Evolutionary conservation across 164 flowering plant genomes (phyloP), one percentile per base, ranked within the genome.

Genomic region (Chloranthus sessilifolius): DNA sequence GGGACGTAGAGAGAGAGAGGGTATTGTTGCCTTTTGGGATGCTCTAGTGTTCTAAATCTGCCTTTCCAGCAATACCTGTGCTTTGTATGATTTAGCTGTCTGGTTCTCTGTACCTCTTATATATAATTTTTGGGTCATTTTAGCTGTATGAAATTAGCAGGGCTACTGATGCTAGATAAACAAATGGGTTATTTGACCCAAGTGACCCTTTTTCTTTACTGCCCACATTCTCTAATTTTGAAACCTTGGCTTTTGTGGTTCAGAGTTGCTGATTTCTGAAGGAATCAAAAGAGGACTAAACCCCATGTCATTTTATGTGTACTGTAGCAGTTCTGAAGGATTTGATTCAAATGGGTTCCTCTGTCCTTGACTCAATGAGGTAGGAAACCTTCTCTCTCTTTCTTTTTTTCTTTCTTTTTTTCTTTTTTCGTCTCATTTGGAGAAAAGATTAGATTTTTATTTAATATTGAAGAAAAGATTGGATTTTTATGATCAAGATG

Each of bases 401-500:
- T 10, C 19, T 19, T 17, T 7, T 36, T 0, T 24, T 5, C 28
- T 19, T 15, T 31, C 31, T 42, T 57, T 48, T 34, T 31, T 4
- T 10, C 19, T 12, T 49, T 22, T 19, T 31, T 19, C 22, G 36
- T 17, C 38, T 26, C 22, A 3, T 19, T 16, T 7, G 0, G 4
- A 43, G 42, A 23, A 54, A 30, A 41, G 49, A 25, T 42, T 2
- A 31, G 49, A 26, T 21, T 43, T 21, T 23, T 26, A 35, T 25
- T 23, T 34, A 3, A 15, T 21, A 7, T 7, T 21, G 24, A 31
- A 20, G 14, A 17, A 22, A 11, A 25, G 10, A 26, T 43, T 12
- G 2, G 31, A 9, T 24, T 33, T 33, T 34, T 36, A 14, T 21
- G 14, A 30, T 29, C 47, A 57, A 3, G 44, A 74, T 74, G 78